These are phyloP conservation scores for Candida xyloterini DNA, from an alignment of 805 yeast species.

Conservation along the genomic window DNA sequence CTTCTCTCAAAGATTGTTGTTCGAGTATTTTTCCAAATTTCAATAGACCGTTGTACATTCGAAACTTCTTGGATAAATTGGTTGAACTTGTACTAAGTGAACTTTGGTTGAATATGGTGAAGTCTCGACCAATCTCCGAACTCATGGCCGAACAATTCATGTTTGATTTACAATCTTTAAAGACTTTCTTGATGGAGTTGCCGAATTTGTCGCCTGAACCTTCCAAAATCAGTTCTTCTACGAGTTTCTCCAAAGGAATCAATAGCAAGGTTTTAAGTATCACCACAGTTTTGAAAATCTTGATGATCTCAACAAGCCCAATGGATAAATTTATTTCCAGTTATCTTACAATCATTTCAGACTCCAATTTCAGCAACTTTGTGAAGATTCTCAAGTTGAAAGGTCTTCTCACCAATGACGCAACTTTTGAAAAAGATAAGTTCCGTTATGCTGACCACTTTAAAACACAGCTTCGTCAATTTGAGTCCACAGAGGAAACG, in stretches of 20 bases:
- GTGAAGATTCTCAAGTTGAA: slow-evolving; percentile 62
- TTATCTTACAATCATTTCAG: slow-evolving; percentile 67
- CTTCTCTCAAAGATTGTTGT: slow-evolving; percentile 44
- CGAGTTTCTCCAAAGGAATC: slow-evolving; percentile 26
- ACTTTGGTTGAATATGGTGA: slow-evolving; percentile 54
- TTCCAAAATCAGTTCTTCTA: slow-evolving; percentile 26
- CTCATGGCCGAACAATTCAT: slow-evolving; percentile 76
- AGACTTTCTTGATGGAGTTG: slow-evolving; percentile 46
- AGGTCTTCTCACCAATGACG: slow-evolving; percentile 37
- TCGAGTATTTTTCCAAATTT: slow-evolving; percentile 52
- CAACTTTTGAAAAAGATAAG: slow-evolving; percentile 35
- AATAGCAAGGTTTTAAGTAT: slow-evolving; percentile 31
- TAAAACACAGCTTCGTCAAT: slow-evolving; percentile 35
- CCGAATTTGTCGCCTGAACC: slow-evolving; percentile 45
- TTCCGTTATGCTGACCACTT: slow-evolving; percentile 39
- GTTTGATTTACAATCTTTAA: slow-evolving; percentile 66
- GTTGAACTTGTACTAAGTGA: slow-evolving; percentile 61
- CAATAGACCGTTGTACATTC: slow-evolving; percentile 64
- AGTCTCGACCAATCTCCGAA: slow-evolving; percentile 66
- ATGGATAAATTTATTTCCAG: slow-evolving; percentile 56
- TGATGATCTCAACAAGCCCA: slow-evolving; percentile 67
- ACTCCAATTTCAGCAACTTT: slow-evolving; percentile 60
- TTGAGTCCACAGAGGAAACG: slow-evolving; percentile 30
- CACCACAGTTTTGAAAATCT: slow-evolving; percentile 65
- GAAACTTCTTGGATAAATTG: slow-evolving; percentile 72